A percentile compares a stretch with the other conserved stretches of the same genome.
Conservation (phyloP, 2,329 filamentous ascomycete genomes). For the Pestalotiopsis sp. region DNA sequence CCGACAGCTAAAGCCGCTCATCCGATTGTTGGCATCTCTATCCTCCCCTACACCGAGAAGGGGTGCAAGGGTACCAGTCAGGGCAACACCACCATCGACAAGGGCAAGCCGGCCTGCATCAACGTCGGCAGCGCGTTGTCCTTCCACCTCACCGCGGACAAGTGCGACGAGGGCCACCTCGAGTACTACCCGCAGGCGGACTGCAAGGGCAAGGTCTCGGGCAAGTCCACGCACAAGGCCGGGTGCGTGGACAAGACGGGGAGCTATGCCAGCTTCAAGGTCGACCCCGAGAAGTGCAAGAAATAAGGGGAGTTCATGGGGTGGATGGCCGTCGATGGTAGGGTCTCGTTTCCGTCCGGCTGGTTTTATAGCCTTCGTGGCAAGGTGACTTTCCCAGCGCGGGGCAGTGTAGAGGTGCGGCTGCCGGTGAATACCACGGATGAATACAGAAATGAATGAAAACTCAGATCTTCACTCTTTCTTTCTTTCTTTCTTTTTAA, state of each 20-base stretch:
- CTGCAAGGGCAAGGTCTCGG: not conserved
- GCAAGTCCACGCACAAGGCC: not conserved
- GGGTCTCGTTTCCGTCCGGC: not conserved
- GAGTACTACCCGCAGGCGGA: not conserved
- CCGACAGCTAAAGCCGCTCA: not conserved
- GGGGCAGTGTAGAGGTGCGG: not conserved
- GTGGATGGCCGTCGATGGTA: not conserved
- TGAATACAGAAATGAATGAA: not conserved
- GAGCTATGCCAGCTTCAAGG: not conserved
- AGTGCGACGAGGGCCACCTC: not conserved
- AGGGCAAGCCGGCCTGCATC: not conserved
- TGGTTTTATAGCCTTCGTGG: not conserved
- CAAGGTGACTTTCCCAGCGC: not conserved
- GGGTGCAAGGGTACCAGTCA: not conserved
- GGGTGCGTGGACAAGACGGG: not conserved
- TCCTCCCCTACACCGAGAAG: not conserved
- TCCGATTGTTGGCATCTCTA: not conserved
- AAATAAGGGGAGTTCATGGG: not conserved
- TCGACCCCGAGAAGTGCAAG: not conserved
- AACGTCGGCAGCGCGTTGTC: not conserved
- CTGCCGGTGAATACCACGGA: not conserved
- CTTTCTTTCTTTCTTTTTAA: too few relatives aligned
- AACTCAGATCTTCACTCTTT: too few relatives aligned
- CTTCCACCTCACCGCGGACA: not conserved
- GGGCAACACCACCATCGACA: not conserved